Base-by-base conservation (phyloP, 164 flowering plant species). In the Piper betle region DNA sequence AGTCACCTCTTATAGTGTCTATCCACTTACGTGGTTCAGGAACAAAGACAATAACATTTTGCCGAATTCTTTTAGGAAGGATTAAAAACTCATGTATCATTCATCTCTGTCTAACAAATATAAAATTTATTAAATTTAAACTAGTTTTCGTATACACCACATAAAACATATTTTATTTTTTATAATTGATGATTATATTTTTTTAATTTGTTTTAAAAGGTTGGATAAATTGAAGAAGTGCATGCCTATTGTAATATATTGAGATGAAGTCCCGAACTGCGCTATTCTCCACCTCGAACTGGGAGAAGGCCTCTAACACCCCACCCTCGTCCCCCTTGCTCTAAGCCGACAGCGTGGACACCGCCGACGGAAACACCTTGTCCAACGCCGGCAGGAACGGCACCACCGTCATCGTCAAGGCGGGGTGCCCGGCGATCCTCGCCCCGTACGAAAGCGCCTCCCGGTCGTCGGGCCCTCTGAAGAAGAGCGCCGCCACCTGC, bases 191-290 rank as follows among this genome's bases (percentile, higher is more conserved):
- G 1, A 25, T 2, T 25, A 25, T 25, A n/a, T 25, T 25, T 25
- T 25, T 25, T 25, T 0, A 25, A 25, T 25, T 25, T 25, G 33
- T 25, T 25, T 25, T 25, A n/a, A 25, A 25, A 25, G 1, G 2
- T 25, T 25, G 33, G 33, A 25, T 25, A 25, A 25, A 25, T 25
- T 25, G 33, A 25, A 25, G 33, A 25, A 25, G 33, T 2, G 33
- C 33, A 25, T 2, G 39, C 61, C 71, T 66, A 56, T 83, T 81
- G 46, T 83, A 82, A 63, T 86, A 88, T 5, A 69, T 57, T 0
- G 87, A 86, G 39, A 88, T 80, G 64, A 71, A 77, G 55, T 78
- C 88, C 18, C 85, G 81, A 18, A 86, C 93, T 0, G 73, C 79
- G 43, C 65, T 78, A 79, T 75, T 78, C 69, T 88, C 93, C 56